Percentiles rank a stretch among this genome's conserved stretches.
Conservation (phyloP, 2,329 filamentous ascomycete genomes). For the Nemania sp. region DNA sequence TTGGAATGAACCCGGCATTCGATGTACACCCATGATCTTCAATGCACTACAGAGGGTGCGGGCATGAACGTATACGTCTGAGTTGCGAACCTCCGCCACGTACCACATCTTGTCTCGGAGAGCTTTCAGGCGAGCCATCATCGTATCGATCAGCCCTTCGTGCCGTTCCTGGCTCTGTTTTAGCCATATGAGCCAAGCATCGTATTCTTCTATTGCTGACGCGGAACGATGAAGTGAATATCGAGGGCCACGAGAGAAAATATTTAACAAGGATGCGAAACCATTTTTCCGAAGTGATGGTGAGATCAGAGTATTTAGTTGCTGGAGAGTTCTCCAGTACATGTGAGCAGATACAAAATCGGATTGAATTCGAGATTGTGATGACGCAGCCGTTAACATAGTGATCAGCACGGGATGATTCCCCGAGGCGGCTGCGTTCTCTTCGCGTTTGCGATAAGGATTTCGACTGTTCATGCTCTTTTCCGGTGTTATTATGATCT, state of each 20-base stretch:
- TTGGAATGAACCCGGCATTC: constrained; percentile 57
- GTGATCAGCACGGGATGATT: constrained; percentile 59
- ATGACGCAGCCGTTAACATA: constrained; percentile 77
- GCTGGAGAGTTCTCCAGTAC: constrained; percentile 81
- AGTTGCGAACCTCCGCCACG: constrained; percentile 89
- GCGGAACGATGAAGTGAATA: constrained; percentile 71
- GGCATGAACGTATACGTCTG: constrained; percentile 83
- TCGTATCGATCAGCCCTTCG: constrained; percentile 71
- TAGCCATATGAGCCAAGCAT: constrained; percentile 81
- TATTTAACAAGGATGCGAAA: constrained; percentile 71
- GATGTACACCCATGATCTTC: constrained; percentile 81
- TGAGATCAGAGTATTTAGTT: constrained; percentile 66
- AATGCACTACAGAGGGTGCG: constrained; percentile 83
- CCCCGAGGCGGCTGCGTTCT: constrained; percentile 41
- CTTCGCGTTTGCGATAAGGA: constrained; percentile 53
- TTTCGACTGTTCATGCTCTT: constrained; percentile 60
- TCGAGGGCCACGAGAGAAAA: constrained; percentile 72
- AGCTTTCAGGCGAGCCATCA: constrained; percentile 73
- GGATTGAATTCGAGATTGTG: constrained; percentile 74
- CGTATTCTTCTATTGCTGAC: constrained; percentile 75
- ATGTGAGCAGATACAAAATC: constrained; percentile 84
- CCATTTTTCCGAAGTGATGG: constrained; percentile 67
- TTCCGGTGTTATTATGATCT: constrained; percentile 56
- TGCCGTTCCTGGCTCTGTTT: constrained; percentile 81
- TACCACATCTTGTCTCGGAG: constrained; percentile 99